Evolutionary conservation across 371 early-diverging fungal genomes (phyloP), one percentile per base, ranked within the genome.

Genomic region (Sporodiniella umbellata): DNA sequence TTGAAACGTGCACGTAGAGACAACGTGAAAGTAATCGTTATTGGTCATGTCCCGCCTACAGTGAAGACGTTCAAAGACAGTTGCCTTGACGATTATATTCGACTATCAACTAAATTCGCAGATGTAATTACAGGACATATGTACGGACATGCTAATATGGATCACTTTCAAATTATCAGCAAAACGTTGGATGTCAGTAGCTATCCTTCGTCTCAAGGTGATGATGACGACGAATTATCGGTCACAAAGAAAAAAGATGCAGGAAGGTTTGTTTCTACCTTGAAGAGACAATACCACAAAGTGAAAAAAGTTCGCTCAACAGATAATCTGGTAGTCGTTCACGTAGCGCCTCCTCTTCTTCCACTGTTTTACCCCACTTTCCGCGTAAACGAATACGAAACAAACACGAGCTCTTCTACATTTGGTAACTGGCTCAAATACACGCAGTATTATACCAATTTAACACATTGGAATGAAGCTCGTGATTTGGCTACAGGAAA

Each of bases 41-140:
- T 86, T 23, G 90, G 90, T 10, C 93, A 93, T 63, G 84, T 91
- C 0, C 80, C 87, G 1, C 93, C 93, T 1, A 78, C 68, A 8
- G 57, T 68, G 14, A 79, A 77, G 33, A 76, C 78, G 37, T 89
- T 87, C 64, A 76, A 73, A n/a, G 67, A 64, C 31, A 62, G 75
- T 7, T 90, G 90, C 51, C 75, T 75, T 45, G 67, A 63, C 12
- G 65, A 67, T 10, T 90, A 87, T 50, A 72, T 77, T 14, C 64
- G 68, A 46, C 56, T 85, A 12, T 77, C 86, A 15, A 69, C 73
- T 8, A 62, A 71, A 51, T 78, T 60, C 64, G 62, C 75, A 56
- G 81, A 83, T 45, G 49, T 72, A 4, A 84, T 90, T 39, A 72
- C 74, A 19, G 84, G 81, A 8, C 87, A 87, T 62, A 64, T 90